Evolutionary conservation across 2,329 filamentous ascomycete species (phyloP).

Genomic region (Xylariaceae sp.): DNA sequence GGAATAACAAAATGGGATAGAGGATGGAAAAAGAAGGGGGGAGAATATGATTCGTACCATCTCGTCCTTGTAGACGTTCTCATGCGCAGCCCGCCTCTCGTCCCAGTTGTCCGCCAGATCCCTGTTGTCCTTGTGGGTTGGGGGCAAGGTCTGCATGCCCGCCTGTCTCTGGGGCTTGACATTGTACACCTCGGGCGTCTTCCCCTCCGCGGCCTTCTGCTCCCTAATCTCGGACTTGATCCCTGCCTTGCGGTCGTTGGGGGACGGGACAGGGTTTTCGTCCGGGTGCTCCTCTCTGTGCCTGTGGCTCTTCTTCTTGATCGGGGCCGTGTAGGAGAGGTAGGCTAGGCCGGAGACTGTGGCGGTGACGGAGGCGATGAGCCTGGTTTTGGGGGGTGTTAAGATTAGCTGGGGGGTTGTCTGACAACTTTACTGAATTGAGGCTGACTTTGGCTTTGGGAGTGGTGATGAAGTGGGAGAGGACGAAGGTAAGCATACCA

Average conservation of each 20-base stretch:
- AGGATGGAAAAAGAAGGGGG: not conserved
- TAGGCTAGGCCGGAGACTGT: slow-evolving; percentile 20
- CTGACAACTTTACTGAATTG: not conserved
- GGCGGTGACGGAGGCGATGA: slow-evolving; percentile 20
- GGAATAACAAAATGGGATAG: not conserved
- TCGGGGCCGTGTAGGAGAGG: slow-evolving; percentile 15
- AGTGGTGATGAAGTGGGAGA: not conserved
- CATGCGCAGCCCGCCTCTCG: slow-evolving; percentile 20
- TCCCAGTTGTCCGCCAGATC: slow-evolving; percentile 17
- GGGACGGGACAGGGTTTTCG: too few relatives aligned
- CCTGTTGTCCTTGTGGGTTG: slow-evolving; percentile 16
- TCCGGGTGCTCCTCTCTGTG: too few relatives aligned
- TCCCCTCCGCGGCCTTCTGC: slow-evolving; percentile 3
- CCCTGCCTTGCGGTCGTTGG: too few relatives aligned
- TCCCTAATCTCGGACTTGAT: not conserved
- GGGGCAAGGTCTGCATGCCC: slow-evolving; percentile 10
- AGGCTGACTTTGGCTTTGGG: not conserved
- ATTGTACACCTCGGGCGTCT: not conserved
- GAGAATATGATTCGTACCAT: too few relatives aligned
- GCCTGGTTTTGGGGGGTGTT: slow-evolving; percentile 12
- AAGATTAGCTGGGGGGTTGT: not conserved
- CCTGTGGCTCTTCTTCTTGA: not conserved
- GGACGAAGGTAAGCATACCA: slow-evolving; percentile 21
- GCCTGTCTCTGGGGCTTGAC: not conserved
- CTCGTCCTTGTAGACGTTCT: slow-evolving; percentile 20